Conservation (phyloP, 352 stramenopile species). For the Phytophthora kernoviae region DNA sequence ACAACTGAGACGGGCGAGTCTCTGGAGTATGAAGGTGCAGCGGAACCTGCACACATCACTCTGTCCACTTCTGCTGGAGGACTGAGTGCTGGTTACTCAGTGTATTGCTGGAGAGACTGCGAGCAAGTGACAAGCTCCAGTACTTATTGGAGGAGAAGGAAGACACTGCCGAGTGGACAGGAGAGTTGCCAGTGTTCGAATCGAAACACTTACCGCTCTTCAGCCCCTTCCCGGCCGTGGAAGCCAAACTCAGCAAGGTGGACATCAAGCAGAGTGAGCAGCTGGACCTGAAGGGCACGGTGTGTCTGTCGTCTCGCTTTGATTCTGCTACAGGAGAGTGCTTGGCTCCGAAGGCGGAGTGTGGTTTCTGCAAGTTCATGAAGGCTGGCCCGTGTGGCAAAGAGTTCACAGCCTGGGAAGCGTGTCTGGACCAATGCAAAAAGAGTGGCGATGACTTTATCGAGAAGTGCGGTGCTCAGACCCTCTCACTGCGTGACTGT, state of each 20-base stretch:
- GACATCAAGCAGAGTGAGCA: slow-evolving; percentile 22
- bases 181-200: slow-evolving; percentile 71
- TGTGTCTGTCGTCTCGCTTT: slow-evolving; percentile 75
- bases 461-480: slow-evolving; percentile 76
- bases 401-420: slow-evolving; percentile 84
- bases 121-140: slow-evolving; percentile 60
- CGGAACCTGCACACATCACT: slow-evolving; percentile 59
- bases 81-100: slow-evolving; percentile 64
- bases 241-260: slow-evolving; percentile 41
- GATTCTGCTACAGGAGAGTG: slow-evolving; percentile 59
- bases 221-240: slow-evolving; percentile 72
- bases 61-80: slow-evolving; percentile 56
- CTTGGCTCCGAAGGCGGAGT: slow-evolving; percentile 75
- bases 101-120: slow-evolving; percentile 79
- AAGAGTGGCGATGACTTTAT: slow-evolving; percentile 78
- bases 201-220: slow-evolving; percentile 79
- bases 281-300: slow-evolving; percentile 54
- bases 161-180: slow-evolving; percentile 46
- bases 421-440: slow-evolving; percentile 82
- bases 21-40: slow-evolving; percentile 51
- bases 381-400: slow-evolving; percentile 84
- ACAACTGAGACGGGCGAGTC: slow-evolving; percentile 71
- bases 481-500: slow-evolving; percentile 80
- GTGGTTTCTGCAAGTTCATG: slow-evolving; percentile 92
- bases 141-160: slow-evolving; percentile 49